Conservation (phyloP, 352 stramenopile genomes). For the Phytophthora tubulina region DNA sequence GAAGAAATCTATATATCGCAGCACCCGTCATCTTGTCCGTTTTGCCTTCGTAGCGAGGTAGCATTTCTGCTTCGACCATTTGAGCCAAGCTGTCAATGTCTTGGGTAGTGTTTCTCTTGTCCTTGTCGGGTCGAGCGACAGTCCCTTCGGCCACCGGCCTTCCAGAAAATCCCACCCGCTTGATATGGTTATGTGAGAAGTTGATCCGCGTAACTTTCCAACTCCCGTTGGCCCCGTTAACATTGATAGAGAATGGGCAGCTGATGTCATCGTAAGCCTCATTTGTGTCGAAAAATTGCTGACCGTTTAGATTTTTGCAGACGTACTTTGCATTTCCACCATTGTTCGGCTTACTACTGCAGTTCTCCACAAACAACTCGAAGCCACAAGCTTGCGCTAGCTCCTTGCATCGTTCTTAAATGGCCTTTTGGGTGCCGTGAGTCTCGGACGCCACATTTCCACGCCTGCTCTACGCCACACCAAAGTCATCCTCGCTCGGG, state of each 20-base stretch:
- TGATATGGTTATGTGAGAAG: constrained; percentile 26
- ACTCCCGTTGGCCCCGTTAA: neutral
- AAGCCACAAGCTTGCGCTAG: neutral
- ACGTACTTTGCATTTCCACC: constrained; percentile 29
- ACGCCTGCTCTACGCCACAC: neutral
- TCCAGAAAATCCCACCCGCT: neutral
- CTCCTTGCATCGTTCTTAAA: constrained; percentile 1
- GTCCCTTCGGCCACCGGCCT: no score
- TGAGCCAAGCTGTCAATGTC: neutral
- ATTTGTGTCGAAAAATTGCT: constrained; percentile 26
- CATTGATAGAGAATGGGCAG: neutral
- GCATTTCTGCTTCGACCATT: neutral
- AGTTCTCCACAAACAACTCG: neutral
- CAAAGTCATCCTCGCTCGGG: neutral
- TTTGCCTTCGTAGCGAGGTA: neutral
- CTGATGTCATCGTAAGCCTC: neutral
- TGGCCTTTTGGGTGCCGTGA: constrained; percentile 3
- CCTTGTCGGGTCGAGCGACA: no score
- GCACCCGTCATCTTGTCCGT: no score
- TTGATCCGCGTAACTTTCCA: constrained; percentile 23
- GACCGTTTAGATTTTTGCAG: constrained; percentile 29
- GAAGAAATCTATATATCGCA: no score
- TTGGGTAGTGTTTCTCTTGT: neutral
- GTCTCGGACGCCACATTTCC: neutral
- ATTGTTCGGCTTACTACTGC: neutral